phyloP scores from a whole-genome alignment of 108 stramenopile genomes.

The Skeletonema tropicum region DNA sequence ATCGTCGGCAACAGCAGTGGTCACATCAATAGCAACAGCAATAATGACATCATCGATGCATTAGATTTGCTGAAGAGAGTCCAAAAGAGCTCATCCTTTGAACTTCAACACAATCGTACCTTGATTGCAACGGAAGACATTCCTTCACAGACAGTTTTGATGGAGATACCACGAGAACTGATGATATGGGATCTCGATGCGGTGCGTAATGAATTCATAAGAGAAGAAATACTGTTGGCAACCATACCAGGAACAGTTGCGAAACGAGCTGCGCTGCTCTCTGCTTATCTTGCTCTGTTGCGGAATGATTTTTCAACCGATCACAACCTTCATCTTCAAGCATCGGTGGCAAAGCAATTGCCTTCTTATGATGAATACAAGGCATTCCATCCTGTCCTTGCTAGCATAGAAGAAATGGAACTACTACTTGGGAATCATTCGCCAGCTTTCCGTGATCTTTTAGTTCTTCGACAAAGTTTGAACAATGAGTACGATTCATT shows the following conservation, averaged over 20 bases:
- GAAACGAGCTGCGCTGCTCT: neutral
- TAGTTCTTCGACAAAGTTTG: conserved; percentile 12
- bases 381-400: conserved; percentile 14
- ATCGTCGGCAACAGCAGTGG: neutral
- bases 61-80: neutral
- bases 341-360: neutral
- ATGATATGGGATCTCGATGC: conserved; percentile 5
- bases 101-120: neutral
- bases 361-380: neutral
- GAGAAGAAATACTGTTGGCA: neutral
- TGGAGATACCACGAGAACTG: neutral
- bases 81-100: neutral
- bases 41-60: neutral
- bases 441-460: conserved; percentile 1
- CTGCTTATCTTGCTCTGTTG: neutral
- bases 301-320: neutral
- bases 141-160: neutral
- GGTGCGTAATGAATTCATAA: neutral
- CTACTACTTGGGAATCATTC: conserved; percentile 11
- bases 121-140: neutral
- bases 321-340: neutral
- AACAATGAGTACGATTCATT: conserved; percentile 21
- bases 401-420: conserved; percentile 7
- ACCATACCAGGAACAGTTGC: neutral
- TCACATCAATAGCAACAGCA: neutral